Evolutionary conservation across 495 filamentous ascomycete species (phyloP).

Genomic region (Penicillium steckii): DNA sequence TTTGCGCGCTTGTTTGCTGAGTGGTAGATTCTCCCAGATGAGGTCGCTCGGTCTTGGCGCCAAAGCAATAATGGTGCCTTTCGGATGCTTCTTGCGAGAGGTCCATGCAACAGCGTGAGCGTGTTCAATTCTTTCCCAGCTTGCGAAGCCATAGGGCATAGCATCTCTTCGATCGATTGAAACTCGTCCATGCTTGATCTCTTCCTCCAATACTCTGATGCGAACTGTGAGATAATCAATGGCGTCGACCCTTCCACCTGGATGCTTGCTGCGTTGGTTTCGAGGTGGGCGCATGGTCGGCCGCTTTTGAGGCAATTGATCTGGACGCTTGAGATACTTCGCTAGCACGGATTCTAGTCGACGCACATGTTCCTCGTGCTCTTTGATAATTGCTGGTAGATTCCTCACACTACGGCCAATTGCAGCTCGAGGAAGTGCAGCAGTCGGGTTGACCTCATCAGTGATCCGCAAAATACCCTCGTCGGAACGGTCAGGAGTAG

Average conservation of each 20-base stretch:
- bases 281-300: slow-evolving; percentile 78
- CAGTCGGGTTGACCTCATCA: slow-evolving; percentile 70
- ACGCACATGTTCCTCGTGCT: slow-evolving; percentile 79
- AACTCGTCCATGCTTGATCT: slow-evolving; percentile 79
- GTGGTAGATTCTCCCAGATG: slow-evolving; percentile 90
- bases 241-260: slow-evolving; percentile 69
- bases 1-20: slow-evolving; percentile 61
- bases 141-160: slow-evolving; percentile 91
- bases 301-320: slow-evolving; percentile 73
- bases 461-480: slow-evolving; percentile 82
- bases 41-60: slow-evolving; percentile 88
- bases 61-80: slow-evolving; percentile 73
- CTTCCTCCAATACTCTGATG: slow-evolving; percentile 76
- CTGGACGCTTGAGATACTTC: slow-evolving; percentile 85
- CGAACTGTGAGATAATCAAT: slow-evolving; percentile 90
- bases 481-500: slow-evolving; percentile 67
- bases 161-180: slow-evolving; percentile 82
- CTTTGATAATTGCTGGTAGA: slow-evolving; percentile 76
- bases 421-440: slow-evolving; percentile 71
- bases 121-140: slow-evolving; percentile 81
- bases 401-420: slow-evolving; percentile 91
- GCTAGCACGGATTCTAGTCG: slow-evolving; percentile 79
- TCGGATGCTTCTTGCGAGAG: slow-evolving; percentile 73
- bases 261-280: slow-evolving; percentile 52
- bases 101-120: slow-evolving; percentile 86